Evolutionary conservation across 345 rosid genomes (phyloP).

Genomic region (rapeseed (Brassica napus)): DNA sequence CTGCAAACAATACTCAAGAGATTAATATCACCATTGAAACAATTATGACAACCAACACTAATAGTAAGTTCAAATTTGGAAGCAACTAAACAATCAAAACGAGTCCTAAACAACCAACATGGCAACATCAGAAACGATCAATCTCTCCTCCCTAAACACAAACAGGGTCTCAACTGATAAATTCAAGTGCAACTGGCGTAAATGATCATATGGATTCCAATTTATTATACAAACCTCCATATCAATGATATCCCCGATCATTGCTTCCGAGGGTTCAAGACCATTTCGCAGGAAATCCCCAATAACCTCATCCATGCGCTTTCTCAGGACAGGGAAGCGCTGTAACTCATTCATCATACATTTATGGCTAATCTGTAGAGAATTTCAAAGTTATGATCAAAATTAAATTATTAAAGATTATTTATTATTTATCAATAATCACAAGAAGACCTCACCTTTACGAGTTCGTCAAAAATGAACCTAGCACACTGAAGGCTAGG

Average conservation of each 20-base stretch:
- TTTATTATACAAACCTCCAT: slow-evolving; percentile 53
- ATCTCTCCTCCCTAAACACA: slow-evolving; percentile 1
- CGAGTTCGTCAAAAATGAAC: slow-evolving; percentile 64
- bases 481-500: slow-evolving; percentile 71
- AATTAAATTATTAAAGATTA: background rate
- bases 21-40: slow-evolving; percentile 7
- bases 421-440: slow-evolving; percentile 36
- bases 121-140: slow-evolving; percentile 1
- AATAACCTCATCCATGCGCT: slow-evolving; percentile 55
- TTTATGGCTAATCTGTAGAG: slow-evolving; percentile 57
- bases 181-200: background rate
- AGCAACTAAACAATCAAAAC: slow-evolving; percentile 11
- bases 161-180: slow-evolving; percentile 12
- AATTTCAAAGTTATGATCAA: slow-evolving; percentile 13
- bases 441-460: slow-evolving; percentile 57
- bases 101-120: slow-evolving; percentile 17
- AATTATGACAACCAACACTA: slow-evolving; percentile 8
- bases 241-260: slow-evolving; percentile 59
- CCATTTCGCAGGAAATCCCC: slow-evolving; percentile 54
- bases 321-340: slow-evolving; percentile 63
- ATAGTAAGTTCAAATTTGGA: background rate
- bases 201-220: slow-evolving; percentile 3
- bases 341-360: slow-evolving; percentile 55
- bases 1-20: slow-evolving; percentile 37
- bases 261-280: slow-evolving; percentile 56